phyloP scores from a whole-genome alignment of 1,139 yeast species.

The Yamadazyma siamensis region DNA sequence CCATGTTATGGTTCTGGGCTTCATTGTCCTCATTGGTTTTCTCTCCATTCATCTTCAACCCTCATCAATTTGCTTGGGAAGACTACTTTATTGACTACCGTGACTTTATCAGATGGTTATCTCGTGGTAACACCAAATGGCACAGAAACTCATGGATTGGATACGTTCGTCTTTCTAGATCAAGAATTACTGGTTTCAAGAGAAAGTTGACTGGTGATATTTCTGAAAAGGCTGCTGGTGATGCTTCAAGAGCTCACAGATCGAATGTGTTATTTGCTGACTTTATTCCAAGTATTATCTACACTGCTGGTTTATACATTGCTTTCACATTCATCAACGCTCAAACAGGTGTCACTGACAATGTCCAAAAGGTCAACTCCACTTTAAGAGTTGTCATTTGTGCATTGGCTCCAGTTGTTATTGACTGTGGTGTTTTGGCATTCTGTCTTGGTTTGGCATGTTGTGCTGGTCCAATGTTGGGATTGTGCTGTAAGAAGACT shows the following conservation, averaged over 20 bases:
- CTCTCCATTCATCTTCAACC: constrained; percentile 95
- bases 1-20: constrained; percentile 98
- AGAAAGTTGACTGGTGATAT: constrained; percentile 83
- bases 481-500: constrained; percentile 95
- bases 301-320: constrained; percentile 87
- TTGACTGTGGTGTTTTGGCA: constrained; percentile 83
- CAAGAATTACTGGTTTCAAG: constrained; percentile 98
- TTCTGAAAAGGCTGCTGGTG: constrained; percentile 94
- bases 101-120: constrained; percentile 96
- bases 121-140: constrained; percentile 98
- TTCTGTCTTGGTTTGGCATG: constrained; percentile 79
- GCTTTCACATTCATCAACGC: constrained; percentile 94
- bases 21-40: constrained; percentile 85
- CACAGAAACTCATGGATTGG: constrained; percentile 99
- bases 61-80: constrained; percentile 98
- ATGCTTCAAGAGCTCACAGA: constrained; percentile 91
- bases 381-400: constrained; percentile 82
- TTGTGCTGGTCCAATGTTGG: constrained; percentile 95
- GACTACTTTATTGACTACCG: constrained; percentile 98
- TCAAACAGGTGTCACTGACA: constrained; percentile 83
- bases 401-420: constrained; percentile 86
- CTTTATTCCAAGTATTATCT: constrained; percentile 75
- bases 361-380: constrained; percentile 62
- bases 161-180: constrained; percentile 90
- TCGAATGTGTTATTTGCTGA: constrained; percentile 84